Evolutionary conservation across 352 stramenopile species (phyloP).

Genomic region (Globisporangium canariense): DNA sequence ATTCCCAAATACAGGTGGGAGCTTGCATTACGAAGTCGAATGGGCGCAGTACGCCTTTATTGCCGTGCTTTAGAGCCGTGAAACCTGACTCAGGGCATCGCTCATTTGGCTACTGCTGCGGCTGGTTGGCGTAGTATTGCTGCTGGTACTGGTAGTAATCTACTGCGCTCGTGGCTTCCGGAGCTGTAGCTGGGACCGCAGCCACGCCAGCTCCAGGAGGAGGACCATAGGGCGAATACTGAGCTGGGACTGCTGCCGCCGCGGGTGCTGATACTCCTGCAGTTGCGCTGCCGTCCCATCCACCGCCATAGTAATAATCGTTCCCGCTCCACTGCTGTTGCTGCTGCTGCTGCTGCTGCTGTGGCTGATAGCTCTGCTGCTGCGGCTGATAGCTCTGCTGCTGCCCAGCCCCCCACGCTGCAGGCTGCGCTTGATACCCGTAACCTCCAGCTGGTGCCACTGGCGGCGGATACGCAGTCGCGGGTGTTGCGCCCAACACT

Average conservation of each 20-base stretch:
- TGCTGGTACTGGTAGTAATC: conserved; percentile 49
- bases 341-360: conserved; percentile 23
- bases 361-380: conserved; percentile 5
- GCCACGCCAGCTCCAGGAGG: conserved; percentile 11
- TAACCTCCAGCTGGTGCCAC: conserved; percentile 33
- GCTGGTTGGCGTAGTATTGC: conserved; percentile 24
- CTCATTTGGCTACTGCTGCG: conserved; percentile 8
- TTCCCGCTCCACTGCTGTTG: conserved; percentile 23
- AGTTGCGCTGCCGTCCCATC: conserved; percentile 30
- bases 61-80: not conserved
- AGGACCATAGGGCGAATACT: conserved; percentile 34
- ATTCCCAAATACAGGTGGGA: not conserved
- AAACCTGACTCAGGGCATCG: not conserved
- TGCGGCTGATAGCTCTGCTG: not conserved
- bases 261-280: conserved; percentile 1
- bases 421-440: conserved; percentile 11
- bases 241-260: conserved; percentile 17
- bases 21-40: not conserved
- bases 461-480: conserved; percentile 50
- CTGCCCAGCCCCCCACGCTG: conserved; percentile 18
- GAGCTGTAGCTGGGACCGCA: not conserved
- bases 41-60: not conserved
- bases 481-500: conserved; percentile 40
- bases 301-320: conserved; percentile 49
- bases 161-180: not conserved